Evolutionary conservation across 23 red algal genomes (phyloP), one percentile per base, ranked within the genome.

Genomic region (Gracilaria vermiculophylla): DNA sequence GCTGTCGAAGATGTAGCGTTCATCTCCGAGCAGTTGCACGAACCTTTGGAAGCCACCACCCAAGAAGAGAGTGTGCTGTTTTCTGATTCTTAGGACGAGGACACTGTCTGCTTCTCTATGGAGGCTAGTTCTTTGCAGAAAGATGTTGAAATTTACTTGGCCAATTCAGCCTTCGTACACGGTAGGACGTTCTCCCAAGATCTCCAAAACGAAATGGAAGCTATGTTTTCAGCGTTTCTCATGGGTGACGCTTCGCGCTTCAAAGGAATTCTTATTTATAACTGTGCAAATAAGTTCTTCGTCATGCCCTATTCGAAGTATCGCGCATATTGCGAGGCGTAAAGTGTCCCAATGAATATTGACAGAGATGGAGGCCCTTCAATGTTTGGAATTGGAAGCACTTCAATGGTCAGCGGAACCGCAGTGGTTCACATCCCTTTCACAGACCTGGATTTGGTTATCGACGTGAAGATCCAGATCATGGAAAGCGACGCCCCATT

Each of bases 401-500:
- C 11, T 25, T 45, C 23, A 2, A 55, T 37, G 29, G 13, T 56
- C 9, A 60, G 73, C 27, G 82, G 62, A 13, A 58, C 48, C 5
- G 62, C 48, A 41, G 24, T 75, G 33, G 56, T 86, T 27, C 82
- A 43, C 14, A 47, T 86, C 20, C 82, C 82, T 7, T 72, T 86
- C 49, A 74, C 54, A 31, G 61, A 86, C 28, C 69, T 74, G 13
- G 21, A 71, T 41, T 17, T 86, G 27, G 82, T 86, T n/a, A 51
- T 86, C 42, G 43, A 86, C 44, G 69, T 86, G 13, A 76, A 27
- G 19, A 54, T 86, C 47, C 61, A 56, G 37, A 76, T 86, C 28
- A 27, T 71, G 7, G 20, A 9, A 34, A n/a, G 75, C 37, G 75
- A 71, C 2, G 56, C 28, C 17, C 82, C 82, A 2, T 33, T 3